Base-by-base conservation (phyloP, 2,329 filamentous ascomycete genomes). In the Ilyonectria mors-panacis region DNA sequence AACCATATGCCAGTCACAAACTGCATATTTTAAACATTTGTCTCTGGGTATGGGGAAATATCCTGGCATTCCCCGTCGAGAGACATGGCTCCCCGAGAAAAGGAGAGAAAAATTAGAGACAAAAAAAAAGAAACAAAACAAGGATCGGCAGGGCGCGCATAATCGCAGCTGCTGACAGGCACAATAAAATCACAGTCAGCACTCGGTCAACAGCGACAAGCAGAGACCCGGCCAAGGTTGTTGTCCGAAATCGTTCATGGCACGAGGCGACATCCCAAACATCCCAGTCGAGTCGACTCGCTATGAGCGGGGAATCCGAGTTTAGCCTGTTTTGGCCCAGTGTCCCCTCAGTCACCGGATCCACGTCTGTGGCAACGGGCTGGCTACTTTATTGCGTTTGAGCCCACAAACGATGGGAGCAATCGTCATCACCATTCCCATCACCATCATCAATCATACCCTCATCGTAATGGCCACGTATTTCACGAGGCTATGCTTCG, bases 241-340 rank as follows among this genome's bases (percentile, higher is more conserved):
- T 30, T 53, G 30, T 44, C 58, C 45, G 45, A 57, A 58, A 57
- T 23, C 58, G 45, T 61, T 21, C 57, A 53, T 60, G 42, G 39
- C 44, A 50, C 48, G 28, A 61, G 53, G 53, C 30, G 28, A 53
- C n/a, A 15, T 35, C 50, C 8, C 50, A 42, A 53, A 37, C 51
- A 62, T 61, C 51, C 63, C 47, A 60, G 63, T 58, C 44, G 21
- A 35, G 57, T 47, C 39, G 19, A 50, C 55, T 30, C 33, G 45
- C 59, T 45, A 35, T n/a, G 44, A 54, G 56, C 51, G 57, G 57
- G 50, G 57, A 51, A 60, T 50, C 26, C 47, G 44, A 39, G 28
- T 54, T 65, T 65, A 53, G 54, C 63, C 63, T 55, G 26, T 39
- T 59, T 61, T 15, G 63, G 63, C 44, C 17, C 45, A 48, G 51